Evolutionary conservation across 495 filamentous ascomycete genomes (phyloP).

Genomic region (Xanthoparmelia taractica): DNA sequence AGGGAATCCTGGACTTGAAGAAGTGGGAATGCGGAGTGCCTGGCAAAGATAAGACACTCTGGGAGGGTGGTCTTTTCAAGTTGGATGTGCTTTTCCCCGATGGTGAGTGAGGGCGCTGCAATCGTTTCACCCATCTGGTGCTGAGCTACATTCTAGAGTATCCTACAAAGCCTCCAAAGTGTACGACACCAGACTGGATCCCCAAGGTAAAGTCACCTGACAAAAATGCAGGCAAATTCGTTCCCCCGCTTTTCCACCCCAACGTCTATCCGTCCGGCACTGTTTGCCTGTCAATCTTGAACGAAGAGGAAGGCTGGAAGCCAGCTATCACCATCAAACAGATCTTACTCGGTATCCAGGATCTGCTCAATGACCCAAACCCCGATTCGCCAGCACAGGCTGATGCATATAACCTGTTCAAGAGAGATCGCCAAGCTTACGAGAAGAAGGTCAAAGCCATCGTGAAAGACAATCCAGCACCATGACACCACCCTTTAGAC

Average conservation of each 20-base stretch:
- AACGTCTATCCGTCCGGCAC: conserved; percentile 99
- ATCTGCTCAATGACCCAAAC: conserved; percentile 91
- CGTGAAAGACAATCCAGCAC: conserved; percentile 77
- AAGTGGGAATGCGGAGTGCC: conserved; percentile 94
- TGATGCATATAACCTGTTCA: conserved; percentile 94
- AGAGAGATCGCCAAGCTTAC: conserved; percentile 81
- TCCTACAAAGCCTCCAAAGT: conserved; percentile 97
- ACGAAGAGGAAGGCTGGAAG: conserved; percentile 98
- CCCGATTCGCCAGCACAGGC: conserved; percentile 95
- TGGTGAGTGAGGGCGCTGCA: conserved; percentile 49
- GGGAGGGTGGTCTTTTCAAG: conserved; percentile 95
- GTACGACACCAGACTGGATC: conserved; percentile 41
- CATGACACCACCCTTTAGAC: conserved; percentile 31
- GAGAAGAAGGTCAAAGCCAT: conserved; percentile 79
- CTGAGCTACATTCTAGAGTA: conserved; percentile 63
- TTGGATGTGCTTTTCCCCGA: conserved; percentile 88
- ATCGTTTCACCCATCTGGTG: neutral
- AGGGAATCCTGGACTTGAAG: conserved; percentile 86
- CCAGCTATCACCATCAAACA: conserved; percentile 97
- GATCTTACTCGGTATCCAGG: conserved; percentile 91
- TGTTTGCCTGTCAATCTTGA: conserved; percentile 93
- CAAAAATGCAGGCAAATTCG: conserved; percentile 73
- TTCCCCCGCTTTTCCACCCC: conserved; percentile 92
- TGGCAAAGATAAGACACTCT: conserved; percentile 90
- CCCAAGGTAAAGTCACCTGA: neutral